Base-by-base conservation (phyloP, 768 basidiomycete genomes). In the Panellus pusillus region DNA sequence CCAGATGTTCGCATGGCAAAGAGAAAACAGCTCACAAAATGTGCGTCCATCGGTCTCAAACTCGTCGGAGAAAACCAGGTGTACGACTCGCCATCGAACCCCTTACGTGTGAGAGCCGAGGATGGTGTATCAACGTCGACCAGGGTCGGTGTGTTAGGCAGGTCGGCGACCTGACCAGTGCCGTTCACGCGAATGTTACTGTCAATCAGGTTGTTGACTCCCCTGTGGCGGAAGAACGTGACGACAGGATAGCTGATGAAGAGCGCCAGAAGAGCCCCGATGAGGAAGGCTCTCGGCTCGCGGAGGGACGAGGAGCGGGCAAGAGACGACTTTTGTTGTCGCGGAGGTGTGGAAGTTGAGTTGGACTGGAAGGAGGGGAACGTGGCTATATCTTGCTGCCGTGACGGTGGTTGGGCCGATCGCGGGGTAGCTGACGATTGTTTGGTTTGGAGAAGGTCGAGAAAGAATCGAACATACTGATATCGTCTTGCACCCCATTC, bases 221-320 rank as follows among this genome's bases (percentile, higher is more conserved):
- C 61, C 20, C 69, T 64, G 47, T 76, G 65, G 3, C 68, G 62
- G 64, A 79, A 80, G 54, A 80, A 87, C 1, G 67, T 67, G 42
- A 77, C 46, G 29, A 96, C 80, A 3, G 95, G 94, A 66, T 91
- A 95, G 38, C 85, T 82, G 46, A 91, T 82, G 68, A 96, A 97
- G 8, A 97, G 79, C 35, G 70, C 70, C 49, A 97, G 69, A 54
- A 97, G 70, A 5, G 74, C 81, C 20, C 69, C 19, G 14, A 90
- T 71, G 60, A 24, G 72, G 66, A 31, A 71, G 65, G 41, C 68
- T 68, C 44, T 73, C 74, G 24, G 66, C 59, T 27, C 73, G 73
- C 28, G 70, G 68, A 8, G 77, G 72, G 17, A 76, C 70, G 32
- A 71, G 64, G 9, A 77, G 72, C 6, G 76, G 72, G 73, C 57